These are phyloP conservation scores for Blastocystis sp. DNA, from an alignment of 352 stramenopile species.

Conservation along the genomic window DNA sequence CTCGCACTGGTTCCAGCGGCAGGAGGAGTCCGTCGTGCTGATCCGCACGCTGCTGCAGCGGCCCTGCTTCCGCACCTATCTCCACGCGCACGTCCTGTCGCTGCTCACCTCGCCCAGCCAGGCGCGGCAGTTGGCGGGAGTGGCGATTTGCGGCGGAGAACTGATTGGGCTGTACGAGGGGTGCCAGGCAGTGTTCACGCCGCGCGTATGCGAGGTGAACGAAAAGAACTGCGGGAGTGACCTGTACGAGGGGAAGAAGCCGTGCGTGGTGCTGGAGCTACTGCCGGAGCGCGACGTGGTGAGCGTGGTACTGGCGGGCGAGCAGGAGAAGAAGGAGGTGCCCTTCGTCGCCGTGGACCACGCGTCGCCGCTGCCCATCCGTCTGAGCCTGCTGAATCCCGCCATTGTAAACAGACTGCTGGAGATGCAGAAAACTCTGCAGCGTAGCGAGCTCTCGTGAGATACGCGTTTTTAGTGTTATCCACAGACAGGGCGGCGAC, in stretches of 20 bases:
- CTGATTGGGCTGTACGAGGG: constrained; percentile 28
- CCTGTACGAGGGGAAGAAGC: not conserved
- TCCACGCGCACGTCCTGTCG: not conserved
- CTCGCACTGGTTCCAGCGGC: not conserved
- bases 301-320: not conserved
- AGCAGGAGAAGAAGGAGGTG: not conserved
- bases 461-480: not conserved
- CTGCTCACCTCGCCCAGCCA: not conserved
- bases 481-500: not conserved
- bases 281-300: not conserved
- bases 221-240: not conserved
- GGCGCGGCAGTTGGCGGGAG: not conserved
- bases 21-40: not conserved
- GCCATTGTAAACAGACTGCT: not conserved
- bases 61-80: not conserved
- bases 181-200: not conserved
- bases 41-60: constrained; percentile 11
- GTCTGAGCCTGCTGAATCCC: not conserved
- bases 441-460: not conserved
- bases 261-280: not conserved
- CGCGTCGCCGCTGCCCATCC: not conserved
- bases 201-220: not conserved
- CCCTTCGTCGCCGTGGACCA: not conserved
- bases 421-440: not conserved
- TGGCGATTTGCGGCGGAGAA: constrained; percentile 7